Base-by-base conservation (phyloP, 2,329 filamentous ascomycete species). In the Colletotrichum caudatum region DNA sequence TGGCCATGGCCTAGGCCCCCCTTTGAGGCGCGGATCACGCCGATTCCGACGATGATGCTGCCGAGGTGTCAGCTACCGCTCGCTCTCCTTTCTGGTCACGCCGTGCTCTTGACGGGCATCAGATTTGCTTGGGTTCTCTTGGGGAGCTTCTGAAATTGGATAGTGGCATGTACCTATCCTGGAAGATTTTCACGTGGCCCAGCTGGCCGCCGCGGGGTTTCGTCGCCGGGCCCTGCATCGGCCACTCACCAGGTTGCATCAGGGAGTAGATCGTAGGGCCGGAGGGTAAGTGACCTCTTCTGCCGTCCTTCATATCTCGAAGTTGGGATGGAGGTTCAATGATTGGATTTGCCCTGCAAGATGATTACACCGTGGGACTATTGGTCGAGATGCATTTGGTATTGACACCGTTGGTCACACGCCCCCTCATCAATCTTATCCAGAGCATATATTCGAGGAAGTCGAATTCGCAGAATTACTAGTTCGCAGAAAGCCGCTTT, bases 61-160 rank as follows among this genome's bases (percentile, higher is more conserved):
- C 37, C 18, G 46, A 35, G 41, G 65, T 72, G 7, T 69, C 60
- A 72, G 5, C 57, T 72, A 26, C 69, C 66, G 69, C 69, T 62
- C 39, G 23, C 54, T 23, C 37, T 35, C 41, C 41, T 39, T 59
- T 9, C 12, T 44, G 16, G 14, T 20, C 26, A 14, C 37, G 7
- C 37, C 26, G 5, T 11, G 53, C 26, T 29, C 33, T 51, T 41
- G 39, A 54, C 29, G 26, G 20, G 6, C 23, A 53, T 56, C 29
- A 20, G 26, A 48, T 44, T 60, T 26, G n/a, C 60, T 69, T 50
- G 60, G 69, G 48, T 69, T 37, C 23, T 29, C 50, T 50, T 37
- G 11, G 7, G 33, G 26, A 33, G 2, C 0, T 59, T 71, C 59
- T 59, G 59, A 54, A 59, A 39, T 39, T 69, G 65, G 69, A 44